Evolutionary conservation across 2,329 filamentous ascomycete species (phyloP), one percentile per base, ranked within the genome.

Genomic region (Incumbomyces delicatus): DNA sequence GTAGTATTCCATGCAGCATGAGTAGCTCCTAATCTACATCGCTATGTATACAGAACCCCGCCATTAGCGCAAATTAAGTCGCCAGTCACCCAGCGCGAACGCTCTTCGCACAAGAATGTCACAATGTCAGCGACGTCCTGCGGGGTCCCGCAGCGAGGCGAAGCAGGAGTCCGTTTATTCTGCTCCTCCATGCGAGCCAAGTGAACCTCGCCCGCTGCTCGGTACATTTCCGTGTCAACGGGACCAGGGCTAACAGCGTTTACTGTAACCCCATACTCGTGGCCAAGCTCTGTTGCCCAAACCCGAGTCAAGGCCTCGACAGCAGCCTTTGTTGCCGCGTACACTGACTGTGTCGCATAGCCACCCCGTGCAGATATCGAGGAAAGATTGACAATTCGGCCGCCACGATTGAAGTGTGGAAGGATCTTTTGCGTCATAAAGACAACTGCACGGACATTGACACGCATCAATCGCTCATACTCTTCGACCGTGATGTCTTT

Each of bases 321-420:
- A 0, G 69, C 72, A 4, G 67, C 68, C 50, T 75, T 76, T 35
- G 63, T 66, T 2, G 69, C 66, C 41, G 65, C 67, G 53, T 75
- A 75, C 1, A 43, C 36, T 17, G 36, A 40, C n/a, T 43, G 42
- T 32, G 35, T 41, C 20, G 16, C 33, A 13, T 40, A 40, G 4
- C 43, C 47, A 10, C 27, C 47, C 13, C 34, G 36, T 27, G 40
- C 48, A 5, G 44, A 33, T 22, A 54, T 46, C 16, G 32, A 42
- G 17, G 43, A 30, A 2, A 52, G 30, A 41, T 55, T 55, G 38
- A 55, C 47, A 66, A 95, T 80, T 42, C 51, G 47, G 14, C 51
- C 51, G 14, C 48, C 50, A 44, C 48, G 46, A 11, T 16, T 48
- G 47, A 53, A 47, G n/a, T 46, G 17, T 5, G 47, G 37, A 13